phyloP scores from a whole-genome alignment of 495 filamentous ascomycete genomes.

The Oidiodendron maius region DNA sequence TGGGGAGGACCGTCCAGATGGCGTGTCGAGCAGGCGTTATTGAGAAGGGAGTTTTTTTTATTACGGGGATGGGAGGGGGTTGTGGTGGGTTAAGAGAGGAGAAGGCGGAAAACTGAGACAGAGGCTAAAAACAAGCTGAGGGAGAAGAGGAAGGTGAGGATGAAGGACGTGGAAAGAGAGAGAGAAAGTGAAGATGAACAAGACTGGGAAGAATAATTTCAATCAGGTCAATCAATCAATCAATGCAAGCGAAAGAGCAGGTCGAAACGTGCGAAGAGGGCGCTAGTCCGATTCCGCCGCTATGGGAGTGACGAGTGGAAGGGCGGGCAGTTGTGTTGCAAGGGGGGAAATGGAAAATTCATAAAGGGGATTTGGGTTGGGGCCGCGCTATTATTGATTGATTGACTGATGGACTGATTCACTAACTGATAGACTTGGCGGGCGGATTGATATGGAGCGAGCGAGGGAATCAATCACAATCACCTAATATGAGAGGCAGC shows the following conservation, averaged over 20 bases:
- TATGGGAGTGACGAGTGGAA: too few species aligned
- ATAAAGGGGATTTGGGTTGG: not conserved
- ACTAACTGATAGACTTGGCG: too few species aligned
- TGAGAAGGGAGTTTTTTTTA: not conserved
- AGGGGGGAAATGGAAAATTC: too few species aligned
- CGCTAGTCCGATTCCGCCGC: not conserved
- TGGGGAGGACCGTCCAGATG: too few species aligned
- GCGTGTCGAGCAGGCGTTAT: too few species aligned
- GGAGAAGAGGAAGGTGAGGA: not conserved
- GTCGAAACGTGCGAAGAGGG: not conserved
- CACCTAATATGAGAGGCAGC: too few species aligned
- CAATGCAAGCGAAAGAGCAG: not conserved
- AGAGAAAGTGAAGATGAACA: not conserved
- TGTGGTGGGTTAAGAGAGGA: not conserved
- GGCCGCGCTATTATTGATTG: slow-evolving; percentile 1
- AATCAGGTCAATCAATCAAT: too few species aligned
- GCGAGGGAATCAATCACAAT: too few species aligned
- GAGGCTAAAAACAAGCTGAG: not conserved
- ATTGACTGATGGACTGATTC: too few species aligned
- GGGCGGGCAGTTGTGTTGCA: too few species aligned
- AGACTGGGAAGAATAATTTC: too few species aligned
- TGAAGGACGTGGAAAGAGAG: not conserved
- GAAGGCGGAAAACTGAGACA: not conserved
- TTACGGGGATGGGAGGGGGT: not conserved
- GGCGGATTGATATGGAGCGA: too few species aligned